These are phyloP conservation scores for Penicillium subrubescens DNA, from an alignment of 495 filamentous ascomycete species.

Conservation along the genomic window DNA sequence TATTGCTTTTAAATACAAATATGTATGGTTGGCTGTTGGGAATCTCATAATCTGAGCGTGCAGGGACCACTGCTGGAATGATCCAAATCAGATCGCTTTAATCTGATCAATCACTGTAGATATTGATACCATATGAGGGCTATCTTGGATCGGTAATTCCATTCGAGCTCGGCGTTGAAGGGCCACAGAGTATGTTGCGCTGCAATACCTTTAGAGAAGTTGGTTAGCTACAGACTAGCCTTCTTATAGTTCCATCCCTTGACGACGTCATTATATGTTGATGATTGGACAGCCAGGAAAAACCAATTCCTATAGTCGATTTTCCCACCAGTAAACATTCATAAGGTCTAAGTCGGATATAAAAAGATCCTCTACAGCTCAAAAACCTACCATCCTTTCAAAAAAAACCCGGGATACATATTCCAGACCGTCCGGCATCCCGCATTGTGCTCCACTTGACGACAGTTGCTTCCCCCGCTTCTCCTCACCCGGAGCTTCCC, in stretches of 20 bases:
- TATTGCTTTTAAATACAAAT: neutral
- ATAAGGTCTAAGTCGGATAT: too few species aligned
- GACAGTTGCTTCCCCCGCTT: constrained; percentile 30
- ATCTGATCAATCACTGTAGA: neutral
- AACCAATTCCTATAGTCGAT: neutral
- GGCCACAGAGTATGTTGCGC: neutral
- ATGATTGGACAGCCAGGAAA: neutral
- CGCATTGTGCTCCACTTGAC: constrained; percentile 25
- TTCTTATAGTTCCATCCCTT: neutral
- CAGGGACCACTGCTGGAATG: neutral
- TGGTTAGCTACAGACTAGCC: neutral
- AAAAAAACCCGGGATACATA: neutral
- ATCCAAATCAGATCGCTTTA: neutral
- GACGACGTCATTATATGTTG: constrained; percentile 2
- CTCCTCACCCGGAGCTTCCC: constrained; percentile 16
- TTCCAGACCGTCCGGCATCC: constrained; percentile 18
- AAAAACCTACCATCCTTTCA: neutral
- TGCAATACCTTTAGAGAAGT: neutral
- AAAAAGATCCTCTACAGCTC: neutral
- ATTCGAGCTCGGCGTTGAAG: neutral
- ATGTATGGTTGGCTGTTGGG: neutral
- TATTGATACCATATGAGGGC: too few species aligned
- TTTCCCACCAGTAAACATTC: neutral
- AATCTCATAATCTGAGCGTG: neutral
- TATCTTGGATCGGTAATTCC: too few species aligned